These are phyloP conservation scores for Pichia sp. DNA, from an alignment of 1,139 yeast genomes.

Conservation along the genomic window DNA sequence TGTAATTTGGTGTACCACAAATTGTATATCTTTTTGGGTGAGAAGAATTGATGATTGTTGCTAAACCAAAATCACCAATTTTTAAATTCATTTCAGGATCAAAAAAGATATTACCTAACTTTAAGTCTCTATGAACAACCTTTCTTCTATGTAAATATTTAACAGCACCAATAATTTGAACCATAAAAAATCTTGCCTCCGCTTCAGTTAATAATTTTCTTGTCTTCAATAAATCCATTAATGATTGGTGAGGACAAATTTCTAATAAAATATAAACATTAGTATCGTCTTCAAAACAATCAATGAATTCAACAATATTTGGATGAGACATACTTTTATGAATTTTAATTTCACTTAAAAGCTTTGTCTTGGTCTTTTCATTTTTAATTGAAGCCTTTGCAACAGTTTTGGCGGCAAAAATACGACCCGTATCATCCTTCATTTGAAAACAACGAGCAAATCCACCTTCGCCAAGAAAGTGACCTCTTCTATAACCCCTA, in stretches of 20 bases:
- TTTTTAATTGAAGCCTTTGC: slow-evolving; percentile 91
- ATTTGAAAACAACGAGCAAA: slow-evolving; percentile 98
- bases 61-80: slow-evolving; percentile 95
- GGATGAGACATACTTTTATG: slow-evolving; percentile 88
- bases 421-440: slow-evolving; percentile 75
- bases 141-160: slow-evolving; percentile 86
- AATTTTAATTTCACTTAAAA: slow-evolving; percentile 88
- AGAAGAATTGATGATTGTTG: slow-evolving; percentile 65
- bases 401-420: slow-evolving; percentile 95
- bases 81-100: slow-evolving; percentile 90
- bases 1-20: slow-evolving; percentile 97
- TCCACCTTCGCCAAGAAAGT: slow-evolving; percentile 95
- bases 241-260: slow-evolving; percentile 87
- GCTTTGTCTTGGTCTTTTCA: slow-evolving; percentile 85
- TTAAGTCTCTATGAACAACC: slow-evolving; percentile 93
- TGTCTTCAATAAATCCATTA: slow-evolving; percentile 84
- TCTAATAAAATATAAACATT: slow-evolving; percentile 90
- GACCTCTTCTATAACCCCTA: slow-evolving; percentile 84
- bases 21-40: slow-evolving; percentile 82
- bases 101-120: slow-evolving; percentile 88
- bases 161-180: slow-evolving; percentile 90
- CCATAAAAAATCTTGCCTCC: slow-evolving; percentile 84
- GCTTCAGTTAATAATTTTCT: slow-evolving; percentile 83
- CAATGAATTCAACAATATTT: slow-evolving; percentile 84
- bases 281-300: slow-evolving; percentile 91